Evolutionary conservation across 192 early-diverging fungal genomes (phyloP).

Genomic region (Coemansia sp.): DNA sequence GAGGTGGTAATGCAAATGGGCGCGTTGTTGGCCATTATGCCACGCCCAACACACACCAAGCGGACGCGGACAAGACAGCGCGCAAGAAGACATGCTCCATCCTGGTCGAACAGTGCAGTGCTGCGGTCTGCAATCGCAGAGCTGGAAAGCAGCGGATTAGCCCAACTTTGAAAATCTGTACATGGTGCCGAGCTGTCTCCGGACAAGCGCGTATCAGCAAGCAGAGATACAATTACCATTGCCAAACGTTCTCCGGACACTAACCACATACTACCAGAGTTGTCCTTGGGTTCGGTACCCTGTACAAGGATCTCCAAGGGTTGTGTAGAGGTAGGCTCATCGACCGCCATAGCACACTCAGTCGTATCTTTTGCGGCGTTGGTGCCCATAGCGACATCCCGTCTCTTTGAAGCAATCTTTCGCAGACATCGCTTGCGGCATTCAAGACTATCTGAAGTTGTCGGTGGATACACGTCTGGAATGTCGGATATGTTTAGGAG

Average conservation of each 20-base stretch:
- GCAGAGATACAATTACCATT: background rate
- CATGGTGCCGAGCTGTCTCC: background rate
- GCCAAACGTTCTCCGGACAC: conserved; percentile 28
- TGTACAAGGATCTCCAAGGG: background rate
- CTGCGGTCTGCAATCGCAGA: background rate
- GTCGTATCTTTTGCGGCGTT: background rate
- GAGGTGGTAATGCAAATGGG: conserved; percentile 22
- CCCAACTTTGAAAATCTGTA: conserved; percentile 24
- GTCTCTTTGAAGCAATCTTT: conserved; percentile 18
- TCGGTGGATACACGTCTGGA: conserved; percentile 20
- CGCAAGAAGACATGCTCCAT: conserved; percentile 6
- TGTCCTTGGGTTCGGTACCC: background rate
- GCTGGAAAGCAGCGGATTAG: conserved; percentile 20
- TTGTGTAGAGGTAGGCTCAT: background rate
- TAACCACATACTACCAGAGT: conserved; percentile 32
- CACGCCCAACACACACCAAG: conserved; percentile 37
- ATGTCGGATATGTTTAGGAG: conserved; percentile 29
- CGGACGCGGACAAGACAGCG: conserved; percentile 45
- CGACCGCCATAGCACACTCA: background rate
- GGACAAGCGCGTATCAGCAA: background rate
- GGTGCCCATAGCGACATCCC: background rate
- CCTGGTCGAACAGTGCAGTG: background rate
- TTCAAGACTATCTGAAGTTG: conserved; percentile 26
- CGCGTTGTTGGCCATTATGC: conserved; percentile 34
- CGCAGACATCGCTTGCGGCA: conserved; percentile 39